Conservation (phyloP, 1,284 basidiomycete species). For the Heterobasidion parviporum region DNA sequence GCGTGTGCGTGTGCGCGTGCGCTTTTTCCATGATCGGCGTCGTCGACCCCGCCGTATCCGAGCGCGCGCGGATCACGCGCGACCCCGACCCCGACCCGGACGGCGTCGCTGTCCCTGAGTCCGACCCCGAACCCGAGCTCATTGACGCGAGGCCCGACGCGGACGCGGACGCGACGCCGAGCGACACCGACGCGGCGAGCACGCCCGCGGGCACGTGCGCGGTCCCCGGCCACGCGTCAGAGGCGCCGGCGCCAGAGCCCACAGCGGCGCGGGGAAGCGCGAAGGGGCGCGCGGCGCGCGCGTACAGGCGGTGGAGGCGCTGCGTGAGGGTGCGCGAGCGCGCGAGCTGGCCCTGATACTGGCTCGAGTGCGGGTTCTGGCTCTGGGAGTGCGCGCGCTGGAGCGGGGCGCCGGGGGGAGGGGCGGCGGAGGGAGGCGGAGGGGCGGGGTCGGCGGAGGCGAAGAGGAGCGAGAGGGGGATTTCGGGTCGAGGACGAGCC, state of each 20-base stretch:
- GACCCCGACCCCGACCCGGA: slow-evolving; percentile 1
- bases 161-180: slow-evolving; percentile 1
- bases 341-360: slow-evolving; percentile 8
- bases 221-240: slow-evolving; percentile 8
- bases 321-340: slow-evolving; percentile 18
- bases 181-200: slow-evolving; percentile 1
- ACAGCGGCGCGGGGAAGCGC: slow-evolving; percentile 25
- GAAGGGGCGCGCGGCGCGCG: slow-evolving; percentile 36
- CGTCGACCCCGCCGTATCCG: slow-evolving; percentile 22
- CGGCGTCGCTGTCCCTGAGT: not conserved
- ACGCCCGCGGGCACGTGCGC: slow-evolving; percentile 2
- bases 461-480: slow-evolving; percentile 49
- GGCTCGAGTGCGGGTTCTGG: slow-evolving; percentile 29
- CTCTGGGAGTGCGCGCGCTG: slow-evolving; percentile 9
- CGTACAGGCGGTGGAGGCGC: slow-evolving; percentile 26
- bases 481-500: slow-evolving; percentile 83
- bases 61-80: slow-evolving; percentile 13
- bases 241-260: too few relatives aligned
- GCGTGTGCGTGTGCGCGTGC: slow-evolving; percentile 38
- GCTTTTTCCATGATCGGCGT: slow-evolving; percentile 25
- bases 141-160: slow-evolving; percentile 5
- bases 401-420: slow-evolving; percentile 10
- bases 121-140: not conserved
- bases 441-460: slow-evolving; percentile 31
- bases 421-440: slow-evolving; percentile 17